Evolutionary conservation across 2,329 filamentous ascomycete genomes (phyloP).

Genomic region (Pseudocercospora pini-densiflorae): DNA sequence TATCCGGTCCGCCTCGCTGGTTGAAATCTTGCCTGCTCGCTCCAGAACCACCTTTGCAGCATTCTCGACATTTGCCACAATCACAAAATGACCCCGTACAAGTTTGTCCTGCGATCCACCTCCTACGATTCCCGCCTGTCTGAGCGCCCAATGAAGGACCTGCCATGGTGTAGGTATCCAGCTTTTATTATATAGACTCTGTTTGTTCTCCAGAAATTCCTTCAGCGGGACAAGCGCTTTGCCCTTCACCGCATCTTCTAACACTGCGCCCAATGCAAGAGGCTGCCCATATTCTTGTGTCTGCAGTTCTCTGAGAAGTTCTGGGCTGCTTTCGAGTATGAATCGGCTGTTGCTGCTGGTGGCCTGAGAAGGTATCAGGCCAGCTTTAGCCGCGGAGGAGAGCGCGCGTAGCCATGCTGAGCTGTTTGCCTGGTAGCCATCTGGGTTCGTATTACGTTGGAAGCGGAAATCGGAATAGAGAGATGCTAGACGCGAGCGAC

Average conservation of each 20-base stretch:
- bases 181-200: slow-evolving; percentile 72
- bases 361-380: slow-evolving; percentile 56
- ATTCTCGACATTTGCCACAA: slow-evolving; percentile 65
- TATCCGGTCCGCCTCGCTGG: slow-evolving; percentile 40
- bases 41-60: slow-evolving; percentile 49
- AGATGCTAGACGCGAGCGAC: slow-evolving; percentile 76
- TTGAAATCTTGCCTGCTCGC: slow-evolving; percentile 37
- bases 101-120: slow-evolving; percentile 56
- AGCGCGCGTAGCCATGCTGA: slow-evolving; percentile 78
- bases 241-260: slow-evolving; percentile 73
- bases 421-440: slow-evolving; percentile 82
- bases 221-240: slow-evolving; percentile 72
- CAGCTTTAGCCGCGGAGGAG: slow-evolving; percentile 68
- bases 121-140: slow-evolving; percentile 54
- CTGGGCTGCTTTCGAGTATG: slow-evolving; percentile 59
- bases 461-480: slow-evolving; percentile 85
- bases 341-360: slow-evolving; percentile 52
- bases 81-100: slow-evolving; percentile 66
- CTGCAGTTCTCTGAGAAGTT: slow-evolving; percentile 72
- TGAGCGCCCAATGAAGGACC: slow-evolving; percentile 75
- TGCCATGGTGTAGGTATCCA: slow-evolving; percentile 73
- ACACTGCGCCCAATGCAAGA: slow-evolving; percentile 75
- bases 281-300: slow-evolving; percentile 80
- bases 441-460: slow-evolving; percentile 77
- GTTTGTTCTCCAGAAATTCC: slow-evolving; percentile 67